phyloP scores from a whole-genome alignment of 768 basidiomycete species.

The Wakefieldia striispora region DNA sequence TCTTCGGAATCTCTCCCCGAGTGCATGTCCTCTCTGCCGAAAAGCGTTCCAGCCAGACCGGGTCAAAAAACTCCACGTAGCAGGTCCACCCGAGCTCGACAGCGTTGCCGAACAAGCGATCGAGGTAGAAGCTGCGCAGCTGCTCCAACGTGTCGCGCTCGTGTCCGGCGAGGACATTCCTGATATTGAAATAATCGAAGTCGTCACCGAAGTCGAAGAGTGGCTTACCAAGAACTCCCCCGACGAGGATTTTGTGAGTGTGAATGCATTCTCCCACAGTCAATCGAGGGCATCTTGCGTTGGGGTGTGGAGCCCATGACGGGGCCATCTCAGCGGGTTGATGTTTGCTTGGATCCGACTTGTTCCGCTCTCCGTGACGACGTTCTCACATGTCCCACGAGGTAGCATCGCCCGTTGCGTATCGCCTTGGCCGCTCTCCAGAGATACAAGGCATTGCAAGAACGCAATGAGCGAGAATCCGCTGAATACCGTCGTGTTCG shows the following conservation, averaged over 20 bases:
- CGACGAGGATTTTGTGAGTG: slow-evolving; percentile 37
- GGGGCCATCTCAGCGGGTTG: not conserved
- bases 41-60: slow-evolving; percentile 55
- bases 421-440: slow-evolving; percentile 34
- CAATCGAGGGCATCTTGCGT: not conserved
- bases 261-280: slow-evolving; percentile 2
- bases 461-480: slow-evolving; percentile 31
- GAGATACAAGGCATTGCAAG: slow-evolving; percentile 38
- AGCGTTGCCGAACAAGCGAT: slow-evolving; percentile 40
- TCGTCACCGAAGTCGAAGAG: slow-evolving; percentile 46
- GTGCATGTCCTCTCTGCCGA: slow-evolving; percentile 65
- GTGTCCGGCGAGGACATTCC: slow-evolving; percentile 33
- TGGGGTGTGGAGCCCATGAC: not conserved
- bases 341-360: slow-evolving; percentile 15
- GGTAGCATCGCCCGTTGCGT: slow-evolving; percentile 34
- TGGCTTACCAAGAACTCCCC: slow-evolving; percentile 48
- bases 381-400: slow-evolving; percentile 23
- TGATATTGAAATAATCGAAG: slow-evolving; percentile 34
- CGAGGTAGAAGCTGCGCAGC: slow-evolving; percentile 38
- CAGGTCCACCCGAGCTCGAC: slow-evolving; percentile 37
- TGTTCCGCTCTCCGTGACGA: slow-evolving; percentile 15
- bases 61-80: slow-evolving; percentile 68
- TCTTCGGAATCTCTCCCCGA: slow-evolving; percentile 47
- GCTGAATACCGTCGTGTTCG: slow-evolving; percentile 33
- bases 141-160: slow-evolving; percentile 35